Evolutionary conservation across 257 asterid genomes (phyloP).

Genomic region (Henckelia pumila): DNA sequence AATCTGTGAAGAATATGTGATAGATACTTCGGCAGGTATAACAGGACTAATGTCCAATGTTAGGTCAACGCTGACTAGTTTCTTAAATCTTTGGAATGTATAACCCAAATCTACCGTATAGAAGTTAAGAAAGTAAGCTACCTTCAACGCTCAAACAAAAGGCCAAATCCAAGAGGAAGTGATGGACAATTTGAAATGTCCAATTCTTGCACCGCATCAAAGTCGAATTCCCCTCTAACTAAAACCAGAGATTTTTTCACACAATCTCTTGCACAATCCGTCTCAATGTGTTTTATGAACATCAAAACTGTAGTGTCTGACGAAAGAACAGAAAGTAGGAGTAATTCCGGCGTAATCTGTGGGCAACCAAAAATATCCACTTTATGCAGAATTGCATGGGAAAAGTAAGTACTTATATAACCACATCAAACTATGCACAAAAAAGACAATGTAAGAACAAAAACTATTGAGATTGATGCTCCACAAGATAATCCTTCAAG

Average conservation of each 20-base stretch:
- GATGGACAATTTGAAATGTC: conserved; percentile 78
- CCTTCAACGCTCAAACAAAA: conserved; percentile 56
- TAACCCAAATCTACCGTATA: conserved; percentile 37
- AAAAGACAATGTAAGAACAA: background rate
- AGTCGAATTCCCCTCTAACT: conserved; percentile 36
- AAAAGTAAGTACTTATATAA: conserved; percentile 29
- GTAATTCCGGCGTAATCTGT: conserved; percentile 47
- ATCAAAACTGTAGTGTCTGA: conserved; percentile 30
- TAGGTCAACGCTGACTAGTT: conserved; percentile 56
- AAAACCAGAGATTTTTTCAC: conserved; percentile 28
- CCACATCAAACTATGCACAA: conserved; percentile 24
- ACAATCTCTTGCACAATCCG: conserved; percentile 29
- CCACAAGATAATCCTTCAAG: conserved; percentile 10
- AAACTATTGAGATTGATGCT: background rate
- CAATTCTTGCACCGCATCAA: conserved; percentile 68
- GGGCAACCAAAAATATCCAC: conserved; percentile 81
- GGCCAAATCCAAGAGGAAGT: conserved; percentile 52
- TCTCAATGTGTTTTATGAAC: conserved; percentile 39
- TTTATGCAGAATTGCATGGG: conserved; percentile 44
- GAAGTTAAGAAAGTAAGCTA: conserved; percentile 55
- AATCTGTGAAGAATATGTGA: conserved; percentile 42
- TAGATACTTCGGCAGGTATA: conserved; percentile 47
- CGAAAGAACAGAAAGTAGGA: conserved; percentile 57
- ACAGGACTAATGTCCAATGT: conserved; percentile 66
- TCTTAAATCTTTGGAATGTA: conserved; percentile 50